A percentile compares a stretch with the other conserved stretches of the same genome.
Conservation (phyloP, 2,329 filamentous ascomycete genomes). For the Anthostomella pinea region DNA sequence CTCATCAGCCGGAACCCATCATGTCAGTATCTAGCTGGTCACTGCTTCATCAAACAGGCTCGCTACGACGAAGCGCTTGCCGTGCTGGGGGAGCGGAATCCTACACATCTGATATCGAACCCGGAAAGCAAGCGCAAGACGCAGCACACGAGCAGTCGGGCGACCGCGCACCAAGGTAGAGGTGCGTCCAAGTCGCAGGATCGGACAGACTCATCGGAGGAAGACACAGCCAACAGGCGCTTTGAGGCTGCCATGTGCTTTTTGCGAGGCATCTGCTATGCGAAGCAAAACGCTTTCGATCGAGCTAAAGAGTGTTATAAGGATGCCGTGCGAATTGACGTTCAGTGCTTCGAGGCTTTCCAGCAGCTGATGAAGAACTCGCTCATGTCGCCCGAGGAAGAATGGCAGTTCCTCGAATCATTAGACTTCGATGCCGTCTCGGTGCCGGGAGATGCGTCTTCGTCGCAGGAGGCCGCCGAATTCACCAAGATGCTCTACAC, state of each 20-base stretch:
- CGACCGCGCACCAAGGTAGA: constrained; percentile 19
- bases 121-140: constrained; percentile 65
- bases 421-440: constrained; percentile 85
- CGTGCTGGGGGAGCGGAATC: constrained; percentile 88
- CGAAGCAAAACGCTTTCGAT: constrained; percentile 96
- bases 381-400: constrained; percentile 83
- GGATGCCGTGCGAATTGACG: constrained; percentile 92
- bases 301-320: constrained; percentile 98
- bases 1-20: constrained; percentile 78
- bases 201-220: constrained; percentile 44
- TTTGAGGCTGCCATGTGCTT: constrained; percentile 99
- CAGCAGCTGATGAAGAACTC: constrained; percentile 97
- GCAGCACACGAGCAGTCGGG: constrained; percentile 50
- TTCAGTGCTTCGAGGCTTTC: constrained; percentile 97
- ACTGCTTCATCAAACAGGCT: constrained; percentile 90
- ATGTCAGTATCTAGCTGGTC: constrained; percentile 87
- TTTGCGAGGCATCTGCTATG: constrained; percentile 86
- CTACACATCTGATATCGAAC: constrained; percentile 77
- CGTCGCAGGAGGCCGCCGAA: constrained; percentile 81
- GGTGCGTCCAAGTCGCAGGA: constrained; percentile 21
- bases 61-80: constrained; percentile 85
- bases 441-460: constrained; percentile 60
- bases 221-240: constrained; percentile 72
- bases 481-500: constrained; percentile 97
- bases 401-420: constrained; percentile 84